These are phyloP conservation scores for Hygrophila difformis DNA, from an alignment of 257 asterid genomes.

Conservation along the genomic window DNA sequence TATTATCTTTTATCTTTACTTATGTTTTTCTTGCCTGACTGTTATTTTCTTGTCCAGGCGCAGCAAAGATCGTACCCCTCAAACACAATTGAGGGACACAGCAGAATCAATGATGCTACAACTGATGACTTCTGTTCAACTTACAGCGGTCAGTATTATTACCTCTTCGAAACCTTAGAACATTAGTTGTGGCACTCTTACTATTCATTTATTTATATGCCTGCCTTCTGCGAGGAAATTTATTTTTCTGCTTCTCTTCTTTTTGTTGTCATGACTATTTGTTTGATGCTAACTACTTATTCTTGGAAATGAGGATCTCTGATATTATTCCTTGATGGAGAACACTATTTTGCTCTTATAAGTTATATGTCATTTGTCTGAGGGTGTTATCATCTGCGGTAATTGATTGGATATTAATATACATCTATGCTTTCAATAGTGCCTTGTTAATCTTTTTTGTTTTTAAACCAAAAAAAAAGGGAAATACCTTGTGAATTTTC, in stretches of 20 bases:
- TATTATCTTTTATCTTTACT: constrained; percentile 7
- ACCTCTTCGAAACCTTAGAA: constrained; percentile 7
- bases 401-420: no score
- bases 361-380: no score
- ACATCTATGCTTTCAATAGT: no score
- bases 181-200: not conserved
- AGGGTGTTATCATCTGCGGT: no score
- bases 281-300: not conserved
- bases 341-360: no score
- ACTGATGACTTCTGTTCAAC: constrained; percentile 55
- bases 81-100: constrained; percentile 41
- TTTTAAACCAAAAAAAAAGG: no score
- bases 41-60: constrained; percentile 34
- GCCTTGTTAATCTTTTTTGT: no score
- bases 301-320: not conserved
- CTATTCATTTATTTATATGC: constrained; percentile 4
- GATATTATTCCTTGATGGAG: not conserved
- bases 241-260: not conserved
- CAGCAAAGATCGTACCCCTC: constrained; percentile 52
- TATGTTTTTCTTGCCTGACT: constrained; percentile 4
- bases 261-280: constrained; percentile 4
- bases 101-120: constrained; percentile 62
- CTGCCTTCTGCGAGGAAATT: not conserved
- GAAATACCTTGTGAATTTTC: no score
- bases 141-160: constrained; percentile 63